phyloP scores from a whole-genome alignment of 108 stramenopile species.

The Skeletonema potamos region DNA sequence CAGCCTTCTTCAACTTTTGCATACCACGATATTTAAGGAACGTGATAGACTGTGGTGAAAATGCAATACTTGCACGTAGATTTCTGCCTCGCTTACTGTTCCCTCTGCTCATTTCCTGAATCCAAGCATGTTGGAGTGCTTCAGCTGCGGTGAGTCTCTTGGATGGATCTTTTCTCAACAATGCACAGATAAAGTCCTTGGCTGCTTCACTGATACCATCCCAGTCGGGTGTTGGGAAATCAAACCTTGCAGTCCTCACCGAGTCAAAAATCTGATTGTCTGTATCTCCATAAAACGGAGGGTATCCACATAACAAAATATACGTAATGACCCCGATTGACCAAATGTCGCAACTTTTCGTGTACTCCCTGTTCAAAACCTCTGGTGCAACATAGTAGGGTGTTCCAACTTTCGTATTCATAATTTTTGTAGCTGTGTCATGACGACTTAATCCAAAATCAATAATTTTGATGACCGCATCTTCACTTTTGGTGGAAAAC shows the following conservation, averaged over 20 bases:
- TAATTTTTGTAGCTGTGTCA: conserved; percentile 67
- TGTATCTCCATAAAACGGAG: conserved; percentile 63
- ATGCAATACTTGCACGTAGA: conserved; percentile 19
- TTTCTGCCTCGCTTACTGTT: neutral
- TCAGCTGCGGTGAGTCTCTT: conserved; percentile 71
- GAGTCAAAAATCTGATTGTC: conserved; percentile 68
- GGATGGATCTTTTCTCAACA: conserved; percentile 66
- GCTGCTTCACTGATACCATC: conserved; percentile 68
- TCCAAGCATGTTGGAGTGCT: conserved; percentile 80
- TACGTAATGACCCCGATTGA: conserved; percentile 89
- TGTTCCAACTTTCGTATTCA: conserved; percentile 93
- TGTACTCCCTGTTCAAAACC: conserved; percentile 91
- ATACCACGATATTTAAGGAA: conserved; percentile 80
- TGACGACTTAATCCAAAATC: conserved; percentile 98
- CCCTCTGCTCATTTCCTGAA: conserved; percentile 41
- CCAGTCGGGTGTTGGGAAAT: conserved; percentile 88
- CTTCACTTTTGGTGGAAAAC: conserved; percentile 78
- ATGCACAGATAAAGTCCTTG: conserved; percentile 69
- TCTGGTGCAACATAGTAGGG: conserved; percentile 96
- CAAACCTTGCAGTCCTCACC: conserved; percentile 67
- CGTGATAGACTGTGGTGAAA: conserved; percentile 39
- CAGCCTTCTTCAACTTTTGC: conserved; percentile 88
- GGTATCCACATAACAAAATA: conserved; percentile 91
- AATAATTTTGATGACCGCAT: conserved; percentile 93
- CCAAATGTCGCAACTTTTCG: conserved; percentile 97